Evolutionary conservation across 1,139 yeast genomes (phyloP), one percentile per base, ranked within the genome.

Genomic region (Pichia terricola): DNA sequence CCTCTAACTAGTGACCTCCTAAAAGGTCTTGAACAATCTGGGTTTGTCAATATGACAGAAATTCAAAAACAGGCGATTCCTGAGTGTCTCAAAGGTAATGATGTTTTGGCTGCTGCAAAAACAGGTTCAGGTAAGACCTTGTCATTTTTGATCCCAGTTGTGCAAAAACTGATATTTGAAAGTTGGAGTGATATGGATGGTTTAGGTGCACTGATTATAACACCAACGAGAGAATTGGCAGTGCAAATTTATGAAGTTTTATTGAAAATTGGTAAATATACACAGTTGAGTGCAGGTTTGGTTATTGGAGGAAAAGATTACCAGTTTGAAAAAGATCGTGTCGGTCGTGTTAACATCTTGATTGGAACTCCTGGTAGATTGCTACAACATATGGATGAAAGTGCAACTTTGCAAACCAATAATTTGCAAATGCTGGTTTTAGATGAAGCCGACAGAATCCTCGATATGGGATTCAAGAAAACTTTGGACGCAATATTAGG

Each of bases 291-390:
- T 5, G 97, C 97, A 2, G 98, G 96, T 50, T 70, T 91, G 53
- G 95, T 91, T 25, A 89, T 94, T 55, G 99, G 99, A 47, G 99
- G 99, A 43, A 89, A 91, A 61, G 96, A 91, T 62, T 87, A 86
- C 37, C 77, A 78, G 52, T 86, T 73, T 52, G 99, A 91, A 63
- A 79, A 79, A 55, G 96, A 88, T 45, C 77, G 98, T 61, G 76
- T 91, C 22, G 75, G 83, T 1, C 76, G 77, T 56, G 81, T 91
- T 67, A 91, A 91, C 61, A 85, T 91, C 43, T 69, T 91, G 49
- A 85, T 91, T 37, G 96, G 96, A 34, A 91, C 99, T 0, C 99
- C 99, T 0, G 99, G 99, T 1, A 73, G 99, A 63, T 67, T 91
- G 25, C 69, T 94, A 37, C 98, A 91, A 60, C 98, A 91, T 63